phyloP scores from a whole-genome alignment of 441 rosid genomes.

The Arabidopsis hybrid region DNA sequence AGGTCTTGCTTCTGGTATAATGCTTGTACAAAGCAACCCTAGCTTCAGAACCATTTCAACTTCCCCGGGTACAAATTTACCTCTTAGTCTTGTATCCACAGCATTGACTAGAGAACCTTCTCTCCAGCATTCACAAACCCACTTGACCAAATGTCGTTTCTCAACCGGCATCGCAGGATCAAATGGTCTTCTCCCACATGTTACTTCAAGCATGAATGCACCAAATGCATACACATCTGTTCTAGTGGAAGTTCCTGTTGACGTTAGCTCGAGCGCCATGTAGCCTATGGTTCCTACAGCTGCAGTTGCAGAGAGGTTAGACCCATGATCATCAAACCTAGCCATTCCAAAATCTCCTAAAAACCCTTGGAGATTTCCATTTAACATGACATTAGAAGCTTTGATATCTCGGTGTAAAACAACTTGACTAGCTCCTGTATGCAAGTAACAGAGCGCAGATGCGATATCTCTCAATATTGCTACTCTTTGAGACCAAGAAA shows the following conservation, averaged over 20 bases:
- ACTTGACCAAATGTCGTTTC: conserved; percentile 19
- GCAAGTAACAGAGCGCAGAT: conserved; percentile 61
- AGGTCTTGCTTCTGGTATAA: conserved; percentile 51
- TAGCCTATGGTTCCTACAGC: conserved; percentile 67
- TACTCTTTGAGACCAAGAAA: conserved; percentile 29
- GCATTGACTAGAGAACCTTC: not conserved
- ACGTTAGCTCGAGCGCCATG: conserved; percentile 60
- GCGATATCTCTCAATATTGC: conserved; percentile 52
- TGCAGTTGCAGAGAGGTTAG: conserved; percentile 47
- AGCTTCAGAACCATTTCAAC: conserved; percentile 38
- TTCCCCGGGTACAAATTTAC: conserved; percentile 10
- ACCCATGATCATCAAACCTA: conserved; percentile 53
- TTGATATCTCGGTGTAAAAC: conserved; percentile 71
- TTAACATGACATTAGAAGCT: conserved; percentile 57
- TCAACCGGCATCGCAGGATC: conserved; percentile 11
- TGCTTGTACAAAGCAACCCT: conserved; percentile 54
- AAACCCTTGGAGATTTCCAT: conserved; percentile 39
- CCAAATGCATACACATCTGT: conserved; percentile 42
- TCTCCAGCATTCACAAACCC: conserved; percentile 41
- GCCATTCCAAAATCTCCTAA: conserved; percentile 81
- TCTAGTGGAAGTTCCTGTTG: conserved; percentile 44
- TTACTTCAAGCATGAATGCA: conserved; percentile 37
- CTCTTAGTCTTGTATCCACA: conserved; percentile 26
- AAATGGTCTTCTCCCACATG: conserved; percentile 36
- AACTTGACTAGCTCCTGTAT: conserved; percentile 63